phyloP scores from a whole-genome alignment of 2,329 filamentous ascomycete genomes.

The Microdochium paspali region DNA sequence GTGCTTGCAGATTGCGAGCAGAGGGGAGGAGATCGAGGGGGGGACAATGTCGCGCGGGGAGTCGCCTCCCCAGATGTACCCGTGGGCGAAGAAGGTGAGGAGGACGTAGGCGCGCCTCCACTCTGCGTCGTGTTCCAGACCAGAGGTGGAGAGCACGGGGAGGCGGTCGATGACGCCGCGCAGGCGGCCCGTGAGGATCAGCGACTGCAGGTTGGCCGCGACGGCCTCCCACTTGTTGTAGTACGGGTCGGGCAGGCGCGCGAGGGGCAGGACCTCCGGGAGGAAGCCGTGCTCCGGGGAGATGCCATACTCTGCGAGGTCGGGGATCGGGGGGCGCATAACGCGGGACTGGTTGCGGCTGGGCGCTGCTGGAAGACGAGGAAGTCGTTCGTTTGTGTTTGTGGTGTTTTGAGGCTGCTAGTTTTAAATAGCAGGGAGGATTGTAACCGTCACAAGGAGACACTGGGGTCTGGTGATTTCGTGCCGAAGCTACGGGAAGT shows the following conservation, averaged over 20 bases:
- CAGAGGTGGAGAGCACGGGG: conserved; percentile 72
- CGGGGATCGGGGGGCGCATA: conserved; percentile 41
- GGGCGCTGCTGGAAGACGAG: too few species aligned
- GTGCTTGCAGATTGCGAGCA: conserved; percentile 65
- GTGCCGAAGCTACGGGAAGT: not conserved
- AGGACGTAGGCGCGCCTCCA: conserved; percentile 91
- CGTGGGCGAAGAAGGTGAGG: conserved; percentile 84
- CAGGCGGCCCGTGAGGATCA: conserved; percentile 78
- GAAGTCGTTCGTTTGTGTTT: too few species aligned
- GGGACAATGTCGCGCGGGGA: conserved; percentile 71
- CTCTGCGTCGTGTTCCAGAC: conserved; percentile 75
- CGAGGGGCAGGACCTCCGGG: conserved; percentile 69
- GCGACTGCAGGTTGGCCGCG: conserved; percentile 72
- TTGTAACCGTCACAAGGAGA: too few species aligned
- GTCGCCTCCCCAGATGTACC: conserved; percentile 93
- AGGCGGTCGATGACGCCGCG: conserved; percentile 71
- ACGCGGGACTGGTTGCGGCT: too few species aligned
- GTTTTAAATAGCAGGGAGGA: not conserved
- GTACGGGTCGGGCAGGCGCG: conserved; percentile 76
- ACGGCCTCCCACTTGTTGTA: conserved; percentile 93
- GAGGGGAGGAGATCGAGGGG: conserved; percentile 71
- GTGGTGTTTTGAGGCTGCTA: too few species aligned
- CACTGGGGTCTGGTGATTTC: not conserved
- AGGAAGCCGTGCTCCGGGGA: conserved; percentile 78
- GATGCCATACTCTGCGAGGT: conserved; percentile 70